Percentiles rank a stretch among this genome's conserved stretches.
Evolutionary conservation across 2,329 filamentous ascomycete species (phyloP).

Genomic region (Fusarium sp.): DNA sequence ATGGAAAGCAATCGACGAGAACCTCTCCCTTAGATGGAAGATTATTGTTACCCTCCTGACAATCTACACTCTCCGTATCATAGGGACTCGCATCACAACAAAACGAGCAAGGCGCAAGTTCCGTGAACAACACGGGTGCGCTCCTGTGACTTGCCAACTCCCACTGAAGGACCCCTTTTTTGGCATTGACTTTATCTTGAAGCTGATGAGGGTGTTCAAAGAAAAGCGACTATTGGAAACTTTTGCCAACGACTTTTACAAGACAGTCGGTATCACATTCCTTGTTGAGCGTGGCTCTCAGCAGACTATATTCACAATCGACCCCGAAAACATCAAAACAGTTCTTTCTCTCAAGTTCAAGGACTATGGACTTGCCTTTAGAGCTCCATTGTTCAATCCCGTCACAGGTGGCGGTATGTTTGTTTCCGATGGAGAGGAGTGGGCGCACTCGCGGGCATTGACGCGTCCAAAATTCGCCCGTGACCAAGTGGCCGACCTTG

Average conservation of each 20-base stretch:
- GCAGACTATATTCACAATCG: background rate
- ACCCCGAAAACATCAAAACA: background rate
- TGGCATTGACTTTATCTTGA: background rate
- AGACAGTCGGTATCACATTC: background rate
- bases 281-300: background rate
- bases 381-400: background rate
- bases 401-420: background rate
- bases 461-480: background rate
- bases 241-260: background rate
- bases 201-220: background rate
- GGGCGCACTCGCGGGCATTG: background rate
- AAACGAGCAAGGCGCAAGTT: background rate
- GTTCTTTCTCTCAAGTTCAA: background rate
- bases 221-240: background rate
- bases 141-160: background rate
- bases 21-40: background rate
- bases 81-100: background rate
- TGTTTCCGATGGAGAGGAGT: background rate
- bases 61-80: background rate
- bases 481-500: background rate
- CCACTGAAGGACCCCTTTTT: background rate
- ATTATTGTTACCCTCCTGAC: background rate
- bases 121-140: background rate
- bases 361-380: background rate
- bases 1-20: background rate